Evolutionary conservation across 2,329 filamentous ascomycete species (phyloP).

Genomic region (Pleurostoma richardsiae): DNA sequence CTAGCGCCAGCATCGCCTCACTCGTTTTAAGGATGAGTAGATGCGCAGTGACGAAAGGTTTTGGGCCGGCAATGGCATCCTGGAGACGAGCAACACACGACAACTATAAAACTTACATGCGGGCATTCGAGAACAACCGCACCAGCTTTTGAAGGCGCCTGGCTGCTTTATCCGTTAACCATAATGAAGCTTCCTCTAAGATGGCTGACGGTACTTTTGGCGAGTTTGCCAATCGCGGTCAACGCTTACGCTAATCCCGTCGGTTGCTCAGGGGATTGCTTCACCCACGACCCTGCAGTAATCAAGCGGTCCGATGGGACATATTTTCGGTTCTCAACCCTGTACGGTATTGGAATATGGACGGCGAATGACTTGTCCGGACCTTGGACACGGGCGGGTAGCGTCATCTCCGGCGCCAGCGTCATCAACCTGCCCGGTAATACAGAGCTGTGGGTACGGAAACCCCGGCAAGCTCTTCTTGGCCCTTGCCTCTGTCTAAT

Average conservation of each 20-base stretch:
- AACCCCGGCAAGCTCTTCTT: neutral
- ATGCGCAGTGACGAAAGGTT: too few relatives aligned
- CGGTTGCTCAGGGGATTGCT: slow-evolving; percentile 28
- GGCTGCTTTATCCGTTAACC: too few relatives aligned
- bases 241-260: slow-evolving; percentile 22
- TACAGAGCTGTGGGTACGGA: slow-evolving; percentile 34
- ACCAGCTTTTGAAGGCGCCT: too few relatives aligned
- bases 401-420: slow-evolving; percentile 30
- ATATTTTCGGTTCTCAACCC: slow-evolving; percentile 32
- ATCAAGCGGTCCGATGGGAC: slow-evolving; percentile 29
- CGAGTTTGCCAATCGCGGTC: neutral
- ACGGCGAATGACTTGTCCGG: slow-evolving; percentile 23
- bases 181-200: too few relatives aligned
- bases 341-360: slow-evolving; percentile 26
- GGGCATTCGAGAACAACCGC: too few relatives aligned
- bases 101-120: too few relatives aligned
- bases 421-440: slow-evolving; percentile 33
- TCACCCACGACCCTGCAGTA: slow-evolving; percentile 28
- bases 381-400: slow-evolving; percentile 35
- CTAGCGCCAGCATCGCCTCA: too few relatives aligned
- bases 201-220: too few relatives aligned
- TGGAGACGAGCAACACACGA: too few relatives aligned
- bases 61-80: too few relatives aligned
- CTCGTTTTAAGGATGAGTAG: too few relatives aligned
- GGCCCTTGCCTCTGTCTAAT: neutral